These are phyloP conservation scores for Hortaea sp. DNA, from an alignment of 2,329 filamentous ascomycete species.

Conservation along the genomic window DNA sequence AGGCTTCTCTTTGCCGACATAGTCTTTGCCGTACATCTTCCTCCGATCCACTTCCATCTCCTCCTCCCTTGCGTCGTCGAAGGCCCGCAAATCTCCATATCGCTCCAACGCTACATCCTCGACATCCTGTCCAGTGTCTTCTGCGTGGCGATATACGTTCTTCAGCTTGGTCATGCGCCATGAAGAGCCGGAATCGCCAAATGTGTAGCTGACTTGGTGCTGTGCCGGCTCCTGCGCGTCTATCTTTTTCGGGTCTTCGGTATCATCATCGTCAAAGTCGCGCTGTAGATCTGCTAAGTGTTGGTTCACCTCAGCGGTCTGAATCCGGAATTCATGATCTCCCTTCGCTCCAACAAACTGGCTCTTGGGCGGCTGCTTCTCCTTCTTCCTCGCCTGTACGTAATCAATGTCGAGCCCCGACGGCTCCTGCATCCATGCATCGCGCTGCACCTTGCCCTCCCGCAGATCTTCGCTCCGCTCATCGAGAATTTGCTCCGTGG, in stretches of 20 bases:
- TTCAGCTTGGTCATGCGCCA: conserved; percentile 97
- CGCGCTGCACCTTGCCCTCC: conserved; percentile 48
- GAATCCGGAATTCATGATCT: conserved; percentile 61
- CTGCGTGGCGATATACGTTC: conserved; percentile 68
- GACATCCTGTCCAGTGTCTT: conserved; percentile 60
- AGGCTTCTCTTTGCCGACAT: conserved; percentile 75
- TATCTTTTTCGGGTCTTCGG: conserved; percentile 32
- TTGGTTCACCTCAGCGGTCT: conserved; percentile 71
- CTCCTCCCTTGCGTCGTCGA: conserved; percentile 89
- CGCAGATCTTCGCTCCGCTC: conserved; percentile 29
- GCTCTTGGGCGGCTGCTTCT: conserved; percentile 32
- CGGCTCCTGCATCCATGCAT: conserved; percentile 91
- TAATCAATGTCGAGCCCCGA: conserved; percentile 78
- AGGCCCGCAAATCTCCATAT: conserved; percentile 70
- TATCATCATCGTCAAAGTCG: conserved; percentile 39
- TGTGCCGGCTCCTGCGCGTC: conserved; percentile 44
- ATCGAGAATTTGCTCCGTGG: conserved; percentile 36
- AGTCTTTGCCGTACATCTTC: conserved; percentile 72
- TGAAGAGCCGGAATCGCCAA: conserved; percentile 80
- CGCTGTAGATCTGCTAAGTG: conserved; percentile 51
- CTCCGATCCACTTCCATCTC: conserved; percentile 80
- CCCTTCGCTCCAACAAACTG: conserved; percentile 39
- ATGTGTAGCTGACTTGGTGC: conserved; percentile 65
- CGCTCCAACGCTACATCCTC: conserved; percentile 77
- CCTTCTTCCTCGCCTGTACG: conserved; percentile 49